Evolutionary conservation across 306 rosid genomes (phyloP).

Genomic region (Castanea mollissima): DNA sequence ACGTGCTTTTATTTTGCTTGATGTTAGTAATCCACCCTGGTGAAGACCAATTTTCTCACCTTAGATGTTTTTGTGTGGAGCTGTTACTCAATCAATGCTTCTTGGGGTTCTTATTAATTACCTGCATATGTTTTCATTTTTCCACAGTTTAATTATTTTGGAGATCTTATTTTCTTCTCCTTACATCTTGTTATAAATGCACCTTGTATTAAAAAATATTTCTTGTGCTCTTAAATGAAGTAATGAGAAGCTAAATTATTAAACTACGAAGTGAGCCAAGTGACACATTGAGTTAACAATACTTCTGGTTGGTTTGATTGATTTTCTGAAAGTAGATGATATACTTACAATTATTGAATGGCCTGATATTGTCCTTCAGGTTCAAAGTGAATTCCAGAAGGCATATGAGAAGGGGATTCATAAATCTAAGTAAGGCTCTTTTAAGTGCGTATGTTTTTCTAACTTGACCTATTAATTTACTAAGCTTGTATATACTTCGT

Average conservation of each 20-base stretch:
- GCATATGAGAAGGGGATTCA: constrained; percentile 81
- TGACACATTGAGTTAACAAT: not conserved
- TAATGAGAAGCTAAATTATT: not conserved
- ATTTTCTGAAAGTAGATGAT: constrained; percentile 3
- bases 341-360: constrained; percentile 14
- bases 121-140: not conserved
- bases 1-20: not conserved
- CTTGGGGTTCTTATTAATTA: not conserved
- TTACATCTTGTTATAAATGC: not conserved
- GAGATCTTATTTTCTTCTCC: not conserved
- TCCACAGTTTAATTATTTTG: not conserved
- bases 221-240: not conserved
- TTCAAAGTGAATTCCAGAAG: constrained; percentile 90
- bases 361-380: constrained; percentile 47
- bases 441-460: constrained; percentile 10
- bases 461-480: constrained; percentile 22
- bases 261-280: not conserved
- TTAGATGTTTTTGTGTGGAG: not conserved
- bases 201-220: not conserved
- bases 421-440: constrained; percentile 59
- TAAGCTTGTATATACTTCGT: constrained; percentile 19
- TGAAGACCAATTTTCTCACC: not conserved
- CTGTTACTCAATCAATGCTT: not conserved
- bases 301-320: not conserved
- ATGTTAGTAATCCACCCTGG: not conserved